Conservation (phyloP, 805 yeast species). For the Myxozyma melibiosi region DNA sequence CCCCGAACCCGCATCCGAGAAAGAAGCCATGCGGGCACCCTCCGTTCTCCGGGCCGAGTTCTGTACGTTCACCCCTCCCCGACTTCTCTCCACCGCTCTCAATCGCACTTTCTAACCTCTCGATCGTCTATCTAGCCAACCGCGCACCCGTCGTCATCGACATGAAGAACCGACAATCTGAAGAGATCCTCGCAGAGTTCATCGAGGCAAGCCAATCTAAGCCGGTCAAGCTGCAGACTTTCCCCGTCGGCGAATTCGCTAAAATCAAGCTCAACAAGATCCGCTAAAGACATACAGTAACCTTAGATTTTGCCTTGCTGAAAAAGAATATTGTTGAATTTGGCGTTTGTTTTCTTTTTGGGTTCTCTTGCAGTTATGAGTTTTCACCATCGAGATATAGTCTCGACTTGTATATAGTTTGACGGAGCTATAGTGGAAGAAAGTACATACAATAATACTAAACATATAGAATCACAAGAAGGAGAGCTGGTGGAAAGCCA, state of each 20-base stretch:
- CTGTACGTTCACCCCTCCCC: constrained; percentile 26
- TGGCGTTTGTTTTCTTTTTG: no score
- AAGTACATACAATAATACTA: no score
- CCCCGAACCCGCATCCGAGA: constrained; percentile 39
- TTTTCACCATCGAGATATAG: no score
- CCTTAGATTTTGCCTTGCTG: no score
- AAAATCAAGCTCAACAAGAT: constrained; percentile 14
- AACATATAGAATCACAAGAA: no score
- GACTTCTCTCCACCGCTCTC: constrained; percentile 6
- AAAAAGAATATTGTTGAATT: no score
- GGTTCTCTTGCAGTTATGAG: no score
- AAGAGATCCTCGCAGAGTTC: constrained; percentile 60
- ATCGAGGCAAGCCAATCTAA: constrained; percentile 38
- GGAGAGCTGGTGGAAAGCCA: no score
- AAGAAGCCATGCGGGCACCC: constrained; percentile 42
- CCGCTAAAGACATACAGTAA: no score
- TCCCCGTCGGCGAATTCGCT: constrained; percentile 14
- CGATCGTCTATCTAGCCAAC: background rate
- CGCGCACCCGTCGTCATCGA: constrained; percentile 45
- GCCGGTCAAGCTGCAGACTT: background rate
- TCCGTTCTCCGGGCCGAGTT: constrained; percentile 39
- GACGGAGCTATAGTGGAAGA: no score
- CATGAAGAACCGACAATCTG: constrained; percentile 53
- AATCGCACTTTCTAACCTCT: background rate
- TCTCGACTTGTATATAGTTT: no score